phyloP scores from a whole-genome alignment of 2,329 filamentous ascomycete species.

The Pyrenophora seminiperda region DNA sequence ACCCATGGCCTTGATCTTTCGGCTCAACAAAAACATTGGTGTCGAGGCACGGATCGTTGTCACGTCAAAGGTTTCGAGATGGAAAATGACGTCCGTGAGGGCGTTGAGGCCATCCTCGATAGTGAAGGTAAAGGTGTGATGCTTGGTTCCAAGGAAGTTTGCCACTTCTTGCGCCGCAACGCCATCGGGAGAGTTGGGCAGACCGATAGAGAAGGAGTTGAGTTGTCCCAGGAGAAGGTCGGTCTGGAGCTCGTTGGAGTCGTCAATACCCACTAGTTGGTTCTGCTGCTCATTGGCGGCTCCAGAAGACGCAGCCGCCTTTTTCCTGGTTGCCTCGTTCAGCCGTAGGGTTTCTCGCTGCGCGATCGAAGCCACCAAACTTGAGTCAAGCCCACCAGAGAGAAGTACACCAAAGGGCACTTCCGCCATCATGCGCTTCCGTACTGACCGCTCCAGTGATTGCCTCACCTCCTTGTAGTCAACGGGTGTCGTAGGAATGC shows the following conservation, averaged over 20 bases:
- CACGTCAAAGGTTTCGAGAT: constrained; percentile 96
- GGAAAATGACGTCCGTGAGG: constrained; percentile 95
- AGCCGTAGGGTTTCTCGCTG: constrained; percentile 87
- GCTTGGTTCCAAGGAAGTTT: constrained; percentile 95
- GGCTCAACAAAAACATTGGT: constrained; percentile 95
- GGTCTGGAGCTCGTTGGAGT: constrained; percentile 85
- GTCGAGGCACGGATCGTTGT: constrained; percentile 98
- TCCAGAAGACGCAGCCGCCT: constrained; percentile 43
- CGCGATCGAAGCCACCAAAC: constrained; percentile 90
- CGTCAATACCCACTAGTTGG: constrained; percentile 88
- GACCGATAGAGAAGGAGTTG: constrained; percentile 98
- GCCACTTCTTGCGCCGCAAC: constrained; percentile 91
- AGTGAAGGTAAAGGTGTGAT: constrained; percentile 98
- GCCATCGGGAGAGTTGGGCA: constrained; percentile 90
- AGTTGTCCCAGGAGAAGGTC: constrained; percentile 91
- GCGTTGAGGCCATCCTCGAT: constrained; percentile 97
- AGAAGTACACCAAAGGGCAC: constrained; percentile 96
- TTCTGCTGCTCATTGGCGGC: constrained; percentile 27
- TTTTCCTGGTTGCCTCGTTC: constrained; percentile 64
- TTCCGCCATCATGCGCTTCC: constrained; percentile 98
- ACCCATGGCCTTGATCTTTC: constrained; percentile 99
- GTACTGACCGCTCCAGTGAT: constrained; percentile 85
- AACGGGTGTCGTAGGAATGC: constrained; percentile 77
- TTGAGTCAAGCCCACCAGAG: constrained; percentile 94
- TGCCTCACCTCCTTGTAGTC: constrained; percentile 83